Evolutionary conservation across 805 yeast species (phyloP).

Genomic region (Metschnikowia sp.): DNA sequence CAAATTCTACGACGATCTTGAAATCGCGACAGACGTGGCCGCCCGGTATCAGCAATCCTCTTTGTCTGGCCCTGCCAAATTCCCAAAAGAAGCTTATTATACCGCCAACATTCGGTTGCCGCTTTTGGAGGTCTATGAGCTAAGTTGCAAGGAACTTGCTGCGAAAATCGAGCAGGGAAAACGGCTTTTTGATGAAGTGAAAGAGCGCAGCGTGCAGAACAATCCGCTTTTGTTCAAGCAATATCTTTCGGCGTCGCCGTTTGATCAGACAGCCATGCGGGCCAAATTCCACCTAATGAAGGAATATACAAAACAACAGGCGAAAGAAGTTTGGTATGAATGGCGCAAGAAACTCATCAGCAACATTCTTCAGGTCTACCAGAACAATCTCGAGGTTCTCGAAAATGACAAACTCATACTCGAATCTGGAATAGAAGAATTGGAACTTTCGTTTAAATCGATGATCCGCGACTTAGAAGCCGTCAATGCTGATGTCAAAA

Average conservation of each 20-base stretch:
- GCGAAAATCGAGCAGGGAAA: conserved; percentile 50
- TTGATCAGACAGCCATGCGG: conserved; percentile 40
- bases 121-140: conserved; percentile 47
- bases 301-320: conserved; percentile 49
- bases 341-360: conserved; percentile 56
- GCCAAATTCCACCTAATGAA: conserved; percentile 50
- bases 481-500: conserved; percentile 2
- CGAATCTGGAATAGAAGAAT: conserved; percentile 10
- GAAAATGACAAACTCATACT: conserved; percentile 19
- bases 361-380: conserved; percentile 39
- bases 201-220: conserved; percentile 42
- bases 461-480: conserved; percentile 17
- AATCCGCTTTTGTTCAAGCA: conserved; percentile 50
- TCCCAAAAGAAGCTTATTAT: conserved; percentile 30
- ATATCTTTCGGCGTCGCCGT: conserved; percentile 39
- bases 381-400: conserved; percentile 19
- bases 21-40: conserved; percentile 27
- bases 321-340: conserved; percentile 56
- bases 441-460: conserved; percentile 11
- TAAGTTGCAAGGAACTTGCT: conserved; percentile 52
- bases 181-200: conserved; percentile 43
- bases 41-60: conserved; percentile 20
- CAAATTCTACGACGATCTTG: conserved; percentile 46
- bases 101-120: conserved; percentile 41
- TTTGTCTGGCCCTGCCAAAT: conserved; percentile 7